phyloP scores from a whole-genome alignment of 2,329 filamentous ascomycete species.

The Penicillium aurantiogriseum region DNA sequence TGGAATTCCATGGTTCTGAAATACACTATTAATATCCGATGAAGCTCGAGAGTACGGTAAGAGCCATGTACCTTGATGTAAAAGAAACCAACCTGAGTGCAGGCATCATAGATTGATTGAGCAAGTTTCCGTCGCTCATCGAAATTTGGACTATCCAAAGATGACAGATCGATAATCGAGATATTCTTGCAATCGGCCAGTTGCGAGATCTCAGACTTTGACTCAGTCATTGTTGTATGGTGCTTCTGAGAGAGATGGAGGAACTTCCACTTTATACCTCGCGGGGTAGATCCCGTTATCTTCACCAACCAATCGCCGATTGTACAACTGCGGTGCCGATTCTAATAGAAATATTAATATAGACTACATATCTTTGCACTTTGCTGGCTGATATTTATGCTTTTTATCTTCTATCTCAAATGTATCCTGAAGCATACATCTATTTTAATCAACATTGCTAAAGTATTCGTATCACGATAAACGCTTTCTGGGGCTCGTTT shows the following conservation, averaged over 20 bases:
- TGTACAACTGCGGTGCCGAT: neutral
- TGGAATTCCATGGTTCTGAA: constrained; percentile 27
- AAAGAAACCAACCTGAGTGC: constrained; percentile 48
- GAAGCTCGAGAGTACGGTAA: accelerated
- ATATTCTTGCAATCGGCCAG: constrained; percentile 30
- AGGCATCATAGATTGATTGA: constrained; percentile 38
- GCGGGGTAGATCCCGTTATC: constrained; percentile 5
- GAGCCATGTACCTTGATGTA: constrained; percentile 35
- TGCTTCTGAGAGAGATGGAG: neutral
- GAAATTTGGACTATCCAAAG: constrained; percentile 37
- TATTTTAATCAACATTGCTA: neutral
- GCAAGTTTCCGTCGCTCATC: constrained; percentile 42
- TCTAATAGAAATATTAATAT: neutral
- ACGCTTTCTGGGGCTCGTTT: neutral
- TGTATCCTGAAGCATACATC: neutral
- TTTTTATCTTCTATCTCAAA: neutral
- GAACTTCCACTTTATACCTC: neutral
- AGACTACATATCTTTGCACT: neutral
- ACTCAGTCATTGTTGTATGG: neutral
- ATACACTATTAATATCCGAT: neutral
- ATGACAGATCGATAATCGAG: constrained; percentile 47
- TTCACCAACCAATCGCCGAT: neutral
- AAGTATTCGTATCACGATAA: neutral
- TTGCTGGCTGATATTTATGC: too few species aligned
- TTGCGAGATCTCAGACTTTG: constrained; percentile 1